phyloP scores from a whole-genome alignment of 78 protist genomes.

The Chrysochromulina parva region DNA sequence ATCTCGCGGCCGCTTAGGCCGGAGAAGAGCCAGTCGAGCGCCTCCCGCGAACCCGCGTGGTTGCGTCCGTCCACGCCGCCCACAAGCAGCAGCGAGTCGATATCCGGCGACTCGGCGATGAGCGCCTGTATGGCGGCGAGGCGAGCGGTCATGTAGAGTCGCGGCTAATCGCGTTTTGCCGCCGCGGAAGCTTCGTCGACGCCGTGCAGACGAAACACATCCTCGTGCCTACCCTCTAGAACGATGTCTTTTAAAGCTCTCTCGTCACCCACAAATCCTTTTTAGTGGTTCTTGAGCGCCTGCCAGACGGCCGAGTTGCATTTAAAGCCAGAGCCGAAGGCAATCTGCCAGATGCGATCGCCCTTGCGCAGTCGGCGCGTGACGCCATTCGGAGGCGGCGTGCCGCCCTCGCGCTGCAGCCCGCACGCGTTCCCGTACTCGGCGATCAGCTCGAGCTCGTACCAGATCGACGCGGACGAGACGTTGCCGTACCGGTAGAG shows the following conservation, averaged over 20 bases:
- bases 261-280: not conserved
- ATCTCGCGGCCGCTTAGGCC: too few relatives aligned
- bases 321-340: conserved; percentile 49
- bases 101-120: too few relatives aligned
- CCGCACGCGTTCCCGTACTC: not conserved
- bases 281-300: not conserved
- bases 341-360: conserved; percentile 11
- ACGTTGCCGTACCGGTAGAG: conserved; percentile 34
- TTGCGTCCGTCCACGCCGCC: too few relatives aligned
- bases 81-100: too few relatives aligned
- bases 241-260: too few relatives aligned
- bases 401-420: not conserved
- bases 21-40: too few relatives aligned
- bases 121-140: too few relatives aligned
- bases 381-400: not conserved
- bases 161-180: not conserved
- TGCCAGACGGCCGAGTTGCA: conserved; percentile 31
- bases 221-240: too few relatives aligned
- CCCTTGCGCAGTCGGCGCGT: not conserved
- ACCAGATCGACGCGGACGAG: conserved; percentile 36
- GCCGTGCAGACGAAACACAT: too few relatives aligned
- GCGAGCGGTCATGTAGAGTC: not conserved
- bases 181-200: too few relatives aligned
- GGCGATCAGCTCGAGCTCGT: conserved; percentile 38
- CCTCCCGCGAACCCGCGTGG: too few relatives aligned